phyloP scores from a whole-genome alignment of 768 basidiomycete species.

The Lentinula edodes region DNA sequence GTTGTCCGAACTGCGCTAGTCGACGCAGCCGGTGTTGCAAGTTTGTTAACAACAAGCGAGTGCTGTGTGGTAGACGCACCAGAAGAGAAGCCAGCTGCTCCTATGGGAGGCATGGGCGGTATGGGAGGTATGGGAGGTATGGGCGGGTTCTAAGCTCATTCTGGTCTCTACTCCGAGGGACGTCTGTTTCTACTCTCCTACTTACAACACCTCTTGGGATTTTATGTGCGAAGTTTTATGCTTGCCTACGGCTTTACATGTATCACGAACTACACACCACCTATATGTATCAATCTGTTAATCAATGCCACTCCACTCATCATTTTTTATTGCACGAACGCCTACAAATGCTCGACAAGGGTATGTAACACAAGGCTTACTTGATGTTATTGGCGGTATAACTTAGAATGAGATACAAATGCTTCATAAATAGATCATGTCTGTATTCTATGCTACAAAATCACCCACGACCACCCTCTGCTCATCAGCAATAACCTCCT shows the following conservation, averaged over 20 bases:
- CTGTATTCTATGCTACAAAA: slow-evolving; percentile 17
- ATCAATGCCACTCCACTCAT: background rate
- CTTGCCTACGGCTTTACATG: background rate
- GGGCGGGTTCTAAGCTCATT: slow-evolving; percentile 6
- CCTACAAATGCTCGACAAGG: background rate
- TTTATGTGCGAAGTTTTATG: background rate
- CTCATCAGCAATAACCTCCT: slow-evolving; percentile 45
- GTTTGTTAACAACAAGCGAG: slow-evolving; percentile 89
- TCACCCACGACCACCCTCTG: slow-evolving; percentile 41
- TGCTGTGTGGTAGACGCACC: slow-evolving; percentile 88
- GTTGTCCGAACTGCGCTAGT: slow-evolving; percentile 91
- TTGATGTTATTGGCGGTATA: background rate
- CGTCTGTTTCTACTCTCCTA: background rate
- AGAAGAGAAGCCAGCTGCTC: slow-evolving; percentile 62
- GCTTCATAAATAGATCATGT: background rate
- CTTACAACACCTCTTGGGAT: background rate
- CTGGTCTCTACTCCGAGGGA: background rate
- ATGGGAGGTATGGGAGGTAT: slow-evolving; percentile 9
- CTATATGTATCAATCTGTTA: background rate
- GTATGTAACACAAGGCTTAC: background rate
- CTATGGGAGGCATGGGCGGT: slow-evolving; percentile 59
- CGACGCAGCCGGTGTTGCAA: slow-evolving; percentile 92
- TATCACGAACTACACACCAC: background rate
- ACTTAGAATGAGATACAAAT: background rate
- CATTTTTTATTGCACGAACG: background rate